A percentile compares a stretch with the other conserved stretches of the same genome.
phyloP scores from a whole-genome alignment of 2,329 filamentous ascomycete species.

The Curvularia spicifera region DNA sequence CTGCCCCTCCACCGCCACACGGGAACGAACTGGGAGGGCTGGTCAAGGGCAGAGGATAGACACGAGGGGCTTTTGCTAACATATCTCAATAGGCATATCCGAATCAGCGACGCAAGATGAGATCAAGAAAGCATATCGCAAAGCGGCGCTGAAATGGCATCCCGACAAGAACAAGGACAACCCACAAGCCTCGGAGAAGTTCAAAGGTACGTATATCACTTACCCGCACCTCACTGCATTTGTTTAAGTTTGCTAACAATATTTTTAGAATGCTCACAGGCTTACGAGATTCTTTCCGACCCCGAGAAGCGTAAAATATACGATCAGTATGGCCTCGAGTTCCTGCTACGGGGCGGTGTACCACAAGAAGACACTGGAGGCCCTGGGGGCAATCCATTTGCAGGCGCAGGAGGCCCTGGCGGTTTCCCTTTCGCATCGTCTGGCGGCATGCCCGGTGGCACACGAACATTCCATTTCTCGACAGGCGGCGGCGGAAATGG shows the following conservation, averaged over 20 bases:
- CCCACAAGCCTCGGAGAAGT: slow-evolving; percentile 83
- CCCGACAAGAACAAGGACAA: slow-evolving; percentile 98
- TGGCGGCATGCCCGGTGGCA: slow-evolving; percentile 62
- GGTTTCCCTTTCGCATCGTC: slow-evolving; percentile 63
- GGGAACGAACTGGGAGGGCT: slow-evolving; percentile 5
- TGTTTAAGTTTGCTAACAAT: slow-evolving; percentile 21
- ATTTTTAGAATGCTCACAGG: slow-evolving; percentile 82
- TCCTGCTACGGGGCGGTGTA: slow-evolving; percentile 80
- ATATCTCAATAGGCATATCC: slow-evolving; percentile 62
- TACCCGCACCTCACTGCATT: background rate
- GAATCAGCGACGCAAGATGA: slow-evolving; percentile 86
- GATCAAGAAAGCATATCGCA: slow-evolving; percentile 95
- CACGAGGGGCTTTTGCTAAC: slow-evolving; percentile 29
- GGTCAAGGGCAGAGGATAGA: slow-evolving; percentile 16
- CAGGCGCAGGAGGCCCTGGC: slow-evolving; percentile 47
- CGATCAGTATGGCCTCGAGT: slow-evolving; percentile 93
- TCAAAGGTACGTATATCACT: slow-evolving; percentile 68
- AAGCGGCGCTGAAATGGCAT: slow-evolving; percentile 88
- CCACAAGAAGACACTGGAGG: slow-evolving; percentile 60
- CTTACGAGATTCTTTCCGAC: slow-evolving; percentile 97
- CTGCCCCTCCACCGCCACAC: slow-evolving; percentile 33
- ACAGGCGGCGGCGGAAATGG: slow-evolving; percentile 63
- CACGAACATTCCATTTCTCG: slow-evolving; percentile 70
- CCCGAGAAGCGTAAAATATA: slow-evolving; percentile 96
- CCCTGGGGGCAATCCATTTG: slow-evolving; percentile 54